Evolutionary conservation across 2,329 filamentous ascomycete genomes (phyloP), one percentile per base, ranked within the genome.

Genomic region (Colletotrichum sp.): DNA sequence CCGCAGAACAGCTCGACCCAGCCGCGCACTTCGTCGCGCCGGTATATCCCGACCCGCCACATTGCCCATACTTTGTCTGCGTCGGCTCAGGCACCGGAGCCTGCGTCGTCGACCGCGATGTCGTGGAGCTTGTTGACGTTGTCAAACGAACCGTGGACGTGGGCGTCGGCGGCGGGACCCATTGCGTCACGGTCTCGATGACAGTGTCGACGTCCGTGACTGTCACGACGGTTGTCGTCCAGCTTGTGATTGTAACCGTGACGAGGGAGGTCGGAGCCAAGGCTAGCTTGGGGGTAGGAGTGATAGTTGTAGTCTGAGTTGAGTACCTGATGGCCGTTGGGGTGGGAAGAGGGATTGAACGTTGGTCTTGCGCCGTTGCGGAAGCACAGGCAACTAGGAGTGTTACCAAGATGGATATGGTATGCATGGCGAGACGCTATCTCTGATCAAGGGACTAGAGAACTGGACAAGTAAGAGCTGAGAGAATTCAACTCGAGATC

Each of bases 1-100:
- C 59, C 5, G 69, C 63, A 18, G 68, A 72, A 21, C 76, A 77
- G 2, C 57, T 76, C 32, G 65, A 69, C 3, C 76, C 76, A 8
- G 72, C 55, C 36, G 60, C 73, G 52, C 73, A 77, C 36, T 52
- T 68, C 3, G 76, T 77, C n/a, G 73, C 59, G 9, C 76, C 76
- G 6, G n/a, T 18, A 15, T 73, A 70, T 3, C 63, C 65, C 36
- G 64, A 73, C 5, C 73, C 76, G n/a, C 76, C 76, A 24, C 76
- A 76, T 12, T 77, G 76, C 1, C 69, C 72, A n/a, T 76, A 77
- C 28, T 67, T 71, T 4, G 72, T 77, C 63, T 77, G 75, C 26
- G 75, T 77, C 36, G 66, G 67, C 21, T 77, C 71, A 8, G 66
- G 62, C 1, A 62, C 30, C 3, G 75, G 71, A 8, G 75, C 62